Evolutionary conservation across 2,329 filamentous ascomycete species (phyloP), one percentile per base, ranked within the genome.

Genomic region (Fusarium abutilonis): DNA sequence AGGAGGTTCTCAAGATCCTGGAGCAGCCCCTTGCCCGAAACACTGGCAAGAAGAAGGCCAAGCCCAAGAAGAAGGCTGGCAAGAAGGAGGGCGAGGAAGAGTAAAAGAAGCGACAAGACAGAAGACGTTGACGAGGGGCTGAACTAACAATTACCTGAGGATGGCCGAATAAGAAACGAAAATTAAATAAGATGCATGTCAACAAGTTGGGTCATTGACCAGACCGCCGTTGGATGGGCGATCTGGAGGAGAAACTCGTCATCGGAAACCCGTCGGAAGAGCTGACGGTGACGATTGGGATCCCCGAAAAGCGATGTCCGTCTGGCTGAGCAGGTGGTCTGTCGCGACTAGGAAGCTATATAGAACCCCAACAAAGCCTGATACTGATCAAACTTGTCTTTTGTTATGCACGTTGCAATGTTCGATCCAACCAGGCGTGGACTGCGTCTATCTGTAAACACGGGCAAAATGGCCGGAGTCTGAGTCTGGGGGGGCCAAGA

Each of bases 1-100:
- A 96, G 81, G 94, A 98, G 81, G 85, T 99, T 67, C 87, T 98
- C 70, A 92, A 95, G 84, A 94, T 98, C 66, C 85, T 99, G 47
- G 93, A 95, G 80, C 91, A 91, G 78, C 94, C 94, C 29, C 80
- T 97, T 70, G 83, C 89, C 67, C 92, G 91, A 80, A 91, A 91
- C 80, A 93, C 93, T 76, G 93, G 92, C 75, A 92, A 92, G 83
- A 95, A 91, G 83, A 94, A 93, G 86, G 93, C 91, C 85, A 87
- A 90, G 83, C 90, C 89, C 79, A 90, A 90, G 85, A 89, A 89
- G 86, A 86, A 86, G 79, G 82, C 85, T 74, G 74, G 79, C 67
- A 80, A 83, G 75, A 81, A 80, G 77, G 73, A 76, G 48, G 76
- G 72, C 13, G 75, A 74, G 36, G 73, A 73, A 34, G 72, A 73